Base-by-base conservation (phyloP, 2,329 filamentous ascomycete genomes). In the Cordyceps cateniannulata region DNA sequence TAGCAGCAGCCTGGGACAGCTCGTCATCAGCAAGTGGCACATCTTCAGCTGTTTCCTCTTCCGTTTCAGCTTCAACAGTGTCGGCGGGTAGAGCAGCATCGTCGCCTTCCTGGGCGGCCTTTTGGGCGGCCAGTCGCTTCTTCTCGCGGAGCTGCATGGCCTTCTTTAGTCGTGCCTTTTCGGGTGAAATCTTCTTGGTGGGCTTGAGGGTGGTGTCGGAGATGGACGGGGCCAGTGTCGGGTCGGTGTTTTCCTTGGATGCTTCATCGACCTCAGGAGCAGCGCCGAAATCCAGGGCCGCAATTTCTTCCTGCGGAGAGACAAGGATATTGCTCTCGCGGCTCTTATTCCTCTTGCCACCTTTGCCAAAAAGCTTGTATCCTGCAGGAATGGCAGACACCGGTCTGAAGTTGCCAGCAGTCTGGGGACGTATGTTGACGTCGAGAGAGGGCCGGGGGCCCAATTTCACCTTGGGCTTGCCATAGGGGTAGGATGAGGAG, bases 81-180 rank as follows among this genome's bases (percentile, higher is more conserved):
- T 72, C 68, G 16, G 55, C 62, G 52, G 69, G 66, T 40, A 50
- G 51, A 44, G 59, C 61, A 22, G 65, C 64, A 48, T 70, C 66
- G 24, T 65, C 66, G n/a, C 62, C 65, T 32, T 66, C 66, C 10
- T 65, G 63, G 29, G 64, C 63, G n/a, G 60, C 63, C 35, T 69
- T 68, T 45, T 62, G 63, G 10, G 64, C 62, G 7, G 35, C 63
- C 16, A 60, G 48, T 22, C 44, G 86, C 72, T 91, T 92, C 75
- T 89, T 91, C 74, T 96, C 95, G 57, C 93, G 84, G 66, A 97
- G 75, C 73, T 97, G 90, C 76, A 97, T 82, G 8, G 95, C 95
- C 76, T 96, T 97, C 90, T 96, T 93, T 64, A 99, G 79, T 59
- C 95, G 84, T 63, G 90, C 86, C 76, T 96, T 98, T 73, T 99